Evolutionary conservation across 257 asterid species (phyloP), one percentile per base, ranked within the genome.

Genomic region (Prunella vulgaris): DNA sequence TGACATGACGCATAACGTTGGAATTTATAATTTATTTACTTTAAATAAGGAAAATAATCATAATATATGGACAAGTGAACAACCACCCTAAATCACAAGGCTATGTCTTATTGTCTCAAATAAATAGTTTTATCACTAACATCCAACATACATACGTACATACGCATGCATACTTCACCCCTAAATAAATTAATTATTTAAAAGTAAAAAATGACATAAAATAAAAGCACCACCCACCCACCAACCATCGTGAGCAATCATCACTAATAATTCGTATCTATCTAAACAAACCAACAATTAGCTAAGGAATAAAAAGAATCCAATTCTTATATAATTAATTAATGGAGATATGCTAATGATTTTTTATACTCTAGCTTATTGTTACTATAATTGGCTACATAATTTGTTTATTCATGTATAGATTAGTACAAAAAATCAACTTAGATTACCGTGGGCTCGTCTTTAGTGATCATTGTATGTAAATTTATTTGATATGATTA

Each of bases 221-320:
- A 60, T 58, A 14, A 28, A 53, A 52, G 15, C 66, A 59, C 20
- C 67, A 78, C 76, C 20, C 67, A 78, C 76, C 70, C 40, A 68
- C 66, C 62, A 48, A 37, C 70, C 67, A 67, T 71, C 49, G 66
- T 67, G 10, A 65, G 67, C 67, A 74, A 59, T 74, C 71, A 78
- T 74, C 52, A 38, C 70, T 60, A 77, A 15, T 62, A 69, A 4
- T 49, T 35, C 74, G 60, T 62, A 73, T 73, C 69, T 35, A 38
- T 32, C 66, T 28, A 77, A 72, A 73, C 25, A 60, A 60, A 42
- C 78, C 71, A 67, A 72, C 60, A 52, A 52, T 56, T 38, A 14
- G 57, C 35, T 71, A 8, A n/a, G 48, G 3, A 54, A 64, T 1
- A 58, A 53, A 38, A 32, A 48, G 9, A 53, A 51, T 52, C 10